phyloP scores from a whole-genome alignment of 768 basidiomycete genomes.

The Omphalotus guepiniiformis region DNA sequence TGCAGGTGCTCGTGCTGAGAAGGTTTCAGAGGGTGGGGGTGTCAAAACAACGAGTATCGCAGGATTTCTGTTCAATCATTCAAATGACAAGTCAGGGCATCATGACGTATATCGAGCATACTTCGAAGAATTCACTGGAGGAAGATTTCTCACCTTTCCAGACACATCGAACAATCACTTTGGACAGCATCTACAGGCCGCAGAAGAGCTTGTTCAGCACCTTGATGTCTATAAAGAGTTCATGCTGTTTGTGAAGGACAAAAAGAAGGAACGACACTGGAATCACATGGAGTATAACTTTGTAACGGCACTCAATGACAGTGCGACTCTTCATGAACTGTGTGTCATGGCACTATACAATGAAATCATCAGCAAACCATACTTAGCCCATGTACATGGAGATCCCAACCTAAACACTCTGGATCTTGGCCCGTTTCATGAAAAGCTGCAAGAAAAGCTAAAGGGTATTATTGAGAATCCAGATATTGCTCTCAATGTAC shows the following conservation, averaged over 20 bases:
- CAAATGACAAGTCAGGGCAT: slow-evolving; percentile 22
- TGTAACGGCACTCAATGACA: slow-evolving; percentile 12
- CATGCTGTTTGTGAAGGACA: slow-evolving; percentile 14
- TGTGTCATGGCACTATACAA: slow-evolving; percentile 12
- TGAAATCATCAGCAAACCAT: slow-evolving; percentile 16
- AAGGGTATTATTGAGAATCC: too few species aligned
- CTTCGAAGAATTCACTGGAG: background rate
- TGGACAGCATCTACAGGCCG: background rate
- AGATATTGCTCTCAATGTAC: too few species aligned
- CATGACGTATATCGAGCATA: slow-evolving; percentile 6
- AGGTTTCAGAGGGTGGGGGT: slow-evolving; percentile 14
- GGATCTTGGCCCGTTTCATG: too few species aligned
- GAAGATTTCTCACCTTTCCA: background rate
- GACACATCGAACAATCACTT: slow-evolving; percentile 9
- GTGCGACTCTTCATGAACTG: slow-evolving; percentile 15
- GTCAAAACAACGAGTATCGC: slow-evolving; percentile 13
- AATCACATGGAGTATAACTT: slow-evolving; percentile 22
- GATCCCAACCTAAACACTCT: too few species aligned
- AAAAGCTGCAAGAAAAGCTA: too few species aligned
- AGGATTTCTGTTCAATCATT: slow-evolving; percentile 20
- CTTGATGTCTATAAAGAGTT: slow-evolving; percentile 6
- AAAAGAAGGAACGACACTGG: slow-evolving; percentile 13
- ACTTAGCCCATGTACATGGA: too few species aligned
- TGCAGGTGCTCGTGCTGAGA: slow-evolving; percentile 2
- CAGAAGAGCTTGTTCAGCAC: slow-evolving; percentile 1